Evolutionary conservation across 768 basidiomycete species (phyloP).

Genomic region (Russula compacta): DNA sequence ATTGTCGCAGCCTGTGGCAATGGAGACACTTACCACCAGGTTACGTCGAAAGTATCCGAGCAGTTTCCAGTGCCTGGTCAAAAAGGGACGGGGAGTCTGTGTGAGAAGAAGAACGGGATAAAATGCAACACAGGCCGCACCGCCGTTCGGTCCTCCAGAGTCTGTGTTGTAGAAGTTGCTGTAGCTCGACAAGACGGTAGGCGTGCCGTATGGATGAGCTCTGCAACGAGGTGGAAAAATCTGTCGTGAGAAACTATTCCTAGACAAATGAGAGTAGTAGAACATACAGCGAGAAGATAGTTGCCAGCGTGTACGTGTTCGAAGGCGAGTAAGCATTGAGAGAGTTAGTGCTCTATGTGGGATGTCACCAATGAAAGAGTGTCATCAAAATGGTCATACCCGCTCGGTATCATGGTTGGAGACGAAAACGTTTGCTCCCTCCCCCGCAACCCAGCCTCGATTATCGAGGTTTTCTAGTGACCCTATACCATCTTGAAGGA

Average conservation of each 20-base stretch:
- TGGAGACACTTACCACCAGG: conserved; percentile 34
- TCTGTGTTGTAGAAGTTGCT: conserved; percentile 37
- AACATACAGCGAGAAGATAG: conserved; percentile 46
- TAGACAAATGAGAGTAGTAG: not conserved
- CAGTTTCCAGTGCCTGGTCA: conserved; percentile 42
- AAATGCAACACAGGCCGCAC: conserved; percentile 22
- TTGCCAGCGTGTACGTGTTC: conserved; percentile 54
- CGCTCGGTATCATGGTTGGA: conserved; percentile 66
- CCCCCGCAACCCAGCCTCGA: conserved; percentile 48
- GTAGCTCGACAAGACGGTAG: conserved; percentile 54
- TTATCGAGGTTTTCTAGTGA: conserved; percentile 43
- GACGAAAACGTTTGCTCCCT: conserved; percentile 53
- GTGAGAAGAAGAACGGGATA: not conserved
- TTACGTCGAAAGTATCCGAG: conserved; percentile 37
- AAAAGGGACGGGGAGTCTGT: not conserved
- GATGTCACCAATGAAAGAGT: not conserved
- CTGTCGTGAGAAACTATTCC: not conserved
- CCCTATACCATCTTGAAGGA: conserved; percentile 43
- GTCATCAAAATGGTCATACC: conserved; percentile 20
- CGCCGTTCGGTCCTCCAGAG: conserved; percentile 52
- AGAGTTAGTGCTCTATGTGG: conserved; percentile 38
- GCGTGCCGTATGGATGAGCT: conserved; percentile 59
- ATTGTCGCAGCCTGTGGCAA: not conserved
- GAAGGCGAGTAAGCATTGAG: conserved; percentile 51
- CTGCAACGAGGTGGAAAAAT: conserved; percentile 3